These are phyloP conservation scores for Mortierella antarctica DNA, from an alignment of 192 early-diverging fungal species.

Conservation along the genomic window DNA sequence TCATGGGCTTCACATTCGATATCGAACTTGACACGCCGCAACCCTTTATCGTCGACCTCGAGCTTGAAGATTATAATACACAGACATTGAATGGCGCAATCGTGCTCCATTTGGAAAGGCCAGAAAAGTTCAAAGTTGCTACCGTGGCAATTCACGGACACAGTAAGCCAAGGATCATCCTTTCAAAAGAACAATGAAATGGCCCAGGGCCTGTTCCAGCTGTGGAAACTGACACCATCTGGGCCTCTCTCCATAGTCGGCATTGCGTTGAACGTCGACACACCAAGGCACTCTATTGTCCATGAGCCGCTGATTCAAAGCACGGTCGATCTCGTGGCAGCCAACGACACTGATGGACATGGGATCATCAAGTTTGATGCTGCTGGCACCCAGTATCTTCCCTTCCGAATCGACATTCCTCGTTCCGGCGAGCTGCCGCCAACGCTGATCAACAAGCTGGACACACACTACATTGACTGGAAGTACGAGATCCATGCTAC, in stretches of 20 bases:
- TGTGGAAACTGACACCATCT: neutral
- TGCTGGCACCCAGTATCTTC: constrained; percentile 31
- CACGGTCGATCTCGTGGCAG: constrained; percentile 26
- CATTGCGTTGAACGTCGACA: constrained; percentile 25
- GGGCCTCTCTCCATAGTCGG: constrained; percentile 14
- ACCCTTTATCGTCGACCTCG: constrained; percentile 35
- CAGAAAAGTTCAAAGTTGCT: constrained; percentile 35
- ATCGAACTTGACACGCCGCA: constrained; percentile 27
- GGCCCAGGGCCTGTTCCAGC: neutral
- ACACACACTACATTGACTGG: constrained; percentile 49
- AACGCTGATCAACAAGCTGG: constrained; percentile 41
- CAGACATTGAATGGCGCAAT: constrained; percentile 26
- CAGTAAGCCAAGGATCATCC: constrained; percentile 7
- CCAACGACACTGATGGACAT: constrained; percentile 43
- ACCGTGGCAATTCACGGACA: constrained; percentile 26
- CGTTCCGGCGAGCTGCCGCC: constrained; percentile 25
- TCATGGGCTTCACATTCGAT: constrained; percentile 44
- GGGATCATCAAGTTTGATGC: constrained; percentile 11
- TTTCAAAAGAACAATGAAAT: neutral
- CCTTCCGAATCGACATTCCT: constrained; percentile 43
- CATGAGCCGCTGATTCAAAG: constrained; percentile 27
- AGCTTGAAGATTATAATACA: neutral
- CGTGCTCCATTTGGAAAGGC: constrained; percentile 18
- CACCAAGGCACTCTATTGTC: constrained; percentile 13
- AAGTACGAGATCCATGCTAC: constrained; percentile 47